Base-by-base conservation (phyloP, 2,329 filamentous ascomycete genomes). In the Ophiocordyceps camponoti-saundersi region DNA sequence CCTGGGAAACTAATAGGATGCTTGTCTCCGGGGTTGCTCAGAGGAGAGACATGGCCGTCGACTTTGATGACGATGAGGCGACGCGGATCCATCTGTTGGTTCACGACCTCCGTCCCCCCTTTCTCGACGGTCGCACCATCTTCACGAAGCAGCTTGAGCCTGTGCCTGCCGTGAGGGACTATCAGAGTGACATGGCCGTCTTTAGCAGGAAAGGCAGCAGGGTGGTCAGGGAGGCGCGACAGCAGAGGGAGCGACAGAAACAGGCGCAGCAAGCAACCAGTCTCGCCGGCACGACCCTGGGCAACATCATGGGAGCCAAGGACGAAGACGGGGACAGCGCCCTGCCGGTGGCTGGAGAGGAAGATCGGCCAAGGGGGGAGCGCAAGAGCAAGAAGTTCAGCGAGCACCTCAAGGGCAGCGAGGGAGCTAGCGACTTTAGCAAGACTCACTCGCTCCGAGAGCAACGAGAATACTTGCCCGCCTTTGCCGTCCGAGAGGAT, bases 1-100 rank as follows among this genome's bases (percentile, higher is more conserved):
- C 89, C 0, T 98, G 92, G 92, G 93, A 98, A 64, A 92, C 90
- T 16, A 98, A 98, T 61, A 85, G 92, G 49, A 96, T 98, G 92
- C 73, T 98, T 50, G 92, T 89, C 1, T 95, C 89, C 20, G 90
- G 90, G 48, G 89, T 98, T 18, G 92, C 92, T 18, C 93, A 98
- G 63, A 73, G 90, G 57, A 72, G 87, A 53, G 85, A 92, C 56
- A 78, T 87, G 59, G 80, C 81, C 22, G 74, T 77, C 44, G 87
- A 92, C 58, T 94, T 95, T 57, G 82, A 94, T 52, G 92, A 98
- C 52, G 84, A 95, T 44, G 92, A 98, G 59, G 80, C 79, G 22
- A 94, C 83, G 8, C 75, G 93, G 50, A 79, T 96, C 15, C 92
- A 98, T 67, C 68, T 98, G 39, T 69, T 98, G 10, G 85, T 96